These are phyloP conservation scores for Emmonsiellopsis sp. DNA, from an alignment of 2,329 filamentous ascomycete species.

Conservation along the genomic window DNA sequence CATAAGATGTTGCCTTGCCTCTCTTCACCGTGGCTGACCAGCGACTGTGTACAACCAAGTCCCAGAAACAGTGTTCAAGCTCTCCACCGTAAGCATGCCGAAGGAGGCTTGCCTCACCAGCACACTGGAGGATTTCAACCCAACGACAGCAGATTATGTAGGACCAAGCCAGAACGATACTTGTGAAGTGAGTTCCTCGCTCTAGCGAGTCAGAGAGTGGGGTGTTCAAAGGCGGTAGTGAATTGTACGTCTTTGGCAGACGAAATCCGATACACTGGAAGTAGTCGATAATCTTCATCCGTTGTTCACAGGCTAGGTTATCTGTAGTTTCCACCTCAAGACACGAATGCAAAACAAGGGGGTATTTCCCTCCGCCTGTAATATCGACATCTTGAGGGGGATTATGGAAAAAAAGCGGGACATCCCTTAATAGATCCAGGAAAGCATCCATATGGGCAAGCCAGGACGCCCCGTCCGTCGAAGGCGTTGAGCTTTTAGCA, in stretches of 20 bases:
- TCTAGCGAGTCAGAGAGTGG: no score
- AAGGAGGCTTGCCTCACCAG: slow-evolving; percentile 9
- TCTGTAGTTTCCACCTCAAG: not conserved
- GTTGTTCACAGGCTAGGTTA: not conserved
- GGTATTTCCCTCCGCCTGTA: not conserved
- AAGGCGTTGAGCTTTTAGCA: not conserved
- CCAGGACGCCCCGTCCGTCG: not conserved
- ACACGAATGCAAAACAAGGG: not conserved
- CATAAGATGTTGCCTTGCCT: not conserved
- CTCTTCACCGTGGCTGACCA: slow-evolving; percentile 5
- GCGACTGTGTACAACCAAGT: slow-evolving; percentile 5
- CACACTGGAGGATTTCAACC: slow-evolving; percentile 13
- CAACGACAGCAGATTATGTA: slow-evolving; percentile 17
- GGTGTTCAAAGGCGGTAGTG: no score
- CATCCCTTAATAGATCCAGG: slow-evolving; percentile 8
- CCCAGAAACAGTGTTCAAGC: slow-evolving; percentile 6
- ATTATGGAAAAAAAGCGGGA: slow-evolving; percentile 7
- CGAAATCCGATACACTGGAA: slow-evolving; percentile 2
- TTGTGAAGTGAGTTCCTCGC: not conserved
- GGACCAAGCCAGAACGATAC: slow-evolving; percentile 14
- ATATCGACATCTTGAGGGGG: slow-evolving; percentile 3
- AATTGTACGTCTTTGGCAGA: not conserved
- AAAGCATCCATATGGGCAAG: slow-evolving; percentile 4
- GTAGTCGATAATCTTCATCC: not conserved
- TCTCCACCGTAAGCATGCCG: slow-evolving; percentile 6